These are phyloP conservation scores for Brassica napus DNA, from an alignment of 345 rosid genomes.

Conservation along the genomic window DNA sequence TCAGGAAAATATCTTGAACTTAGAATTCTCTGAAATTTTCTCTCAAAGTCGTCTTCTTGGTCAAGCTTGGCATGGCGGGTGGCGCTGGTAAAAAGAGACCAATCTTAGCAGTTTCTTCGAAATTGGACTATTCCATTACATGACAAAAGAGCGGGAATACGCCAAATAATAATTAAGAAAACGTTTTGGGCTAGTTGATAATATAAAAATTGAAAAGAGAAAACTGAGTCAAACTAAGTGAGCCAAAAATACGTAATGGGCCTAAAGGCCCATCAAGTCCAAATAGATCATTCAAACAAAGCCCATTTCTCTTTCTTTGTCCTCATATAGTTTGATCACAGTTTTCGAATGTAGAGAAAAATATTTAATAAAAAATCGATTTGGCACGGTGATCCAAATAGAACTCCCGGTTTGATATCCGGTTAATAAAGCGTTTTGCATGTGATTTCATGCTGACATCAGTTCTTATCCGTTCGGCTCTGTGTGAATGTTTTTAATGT, in stretches of 20 bases:
- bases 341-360: not conserved
- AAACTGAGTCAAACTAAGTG: slow-evolving; percentile 1
- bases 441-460: not conserved
- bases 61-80: slow-evolving; percentile 18
- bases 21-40: not conserved
- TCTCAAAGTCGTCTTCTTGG: not conserved
- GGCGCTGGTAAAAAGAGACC: slow-evolving; percentile 25
- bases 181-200: not conserved
- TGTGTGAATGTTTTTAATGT: not conserved
- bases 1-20: not conserved
- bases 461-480: not conserved
- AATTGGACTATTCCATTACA: slow-evolving; percentile 5
- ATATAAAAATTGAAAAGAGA: not conserved
- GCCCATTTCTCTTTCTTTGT: not conserved
- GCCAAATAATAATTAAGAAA: not conserved
- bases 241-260: not conserved
- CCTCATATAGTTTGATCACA: not conserved
- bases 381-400: slow-evolving; percentile 37
- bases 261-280: not conserved
- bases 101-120: slow-evolving; percentile 27
- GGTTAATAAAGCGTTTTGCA: not conserved
- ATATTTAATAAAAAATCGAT: not conserved
- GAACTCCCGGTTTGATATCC: not conserved
- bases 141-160: slow-evolving; percentile 27
- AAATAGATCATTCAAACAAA: not conserved